Evolutionary conservation across 495 filamentous ascomycete species (phyloP), one percentile per base, ranked within the genome.

Genomic region (Penicillium maclennaniae): DNA sequence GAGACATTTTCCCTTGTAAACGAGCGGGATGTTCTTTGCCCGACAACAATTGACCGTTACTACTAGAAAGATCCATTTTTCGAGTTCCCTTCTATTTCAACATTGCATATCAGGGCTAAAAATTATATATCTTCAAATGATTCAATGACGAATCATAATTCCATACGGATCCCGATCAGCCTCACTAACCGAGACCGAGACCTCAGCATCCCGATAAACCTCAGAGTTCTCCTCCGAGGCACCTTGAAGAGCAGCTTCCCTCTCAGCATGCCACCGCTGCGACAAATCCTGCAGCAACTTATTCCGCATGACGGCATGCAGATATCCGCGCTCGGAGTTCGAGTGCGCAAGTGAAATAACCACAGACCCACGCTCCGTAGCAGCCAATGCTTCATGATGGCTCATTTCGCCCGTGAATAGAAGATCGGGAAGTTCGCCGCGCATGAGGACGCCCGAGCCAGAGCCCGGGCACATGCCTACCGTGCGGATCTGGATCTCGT

Each of bases 341-440:
- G 87, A 89, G 67, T 98, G 93, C 55, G 95, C 92, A 26, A 93
- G 79, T 7, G 86, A 84, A 50, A 98, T 79, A 0, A 96, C 89
- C 49, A 79, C 83, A 51, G 86, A 85, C n/a, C 93, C 93, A n/a
- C 80, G 78, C 76, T 97, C 92, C 26, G 86, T 89, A 20, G 89
- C 86, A 27, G 87, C 82, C 38, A 98, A 78, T 10, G 92, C 87
- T 53, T 93, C 86, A 63, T 98, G 93, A 67, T 98, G 93, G 47
- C 82, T 86, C 80, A 97, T 81, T 67, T 98, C 93, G 7, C 93
- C 93, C 0, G 92, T 97, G 53, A 97, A 87, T 0, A 92, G 69
- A 23, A 97, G 71, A 63, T 97, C 91, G 0, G 78, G 72, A 4
- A 86, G 78, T 21, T 79, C 74, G 16, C 83, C 74, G 46, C 84